Evolutionary conservation across 1,284 basidiomycete species (phyloP).

Genomic region (Melampsora larici-populina): DNA sequence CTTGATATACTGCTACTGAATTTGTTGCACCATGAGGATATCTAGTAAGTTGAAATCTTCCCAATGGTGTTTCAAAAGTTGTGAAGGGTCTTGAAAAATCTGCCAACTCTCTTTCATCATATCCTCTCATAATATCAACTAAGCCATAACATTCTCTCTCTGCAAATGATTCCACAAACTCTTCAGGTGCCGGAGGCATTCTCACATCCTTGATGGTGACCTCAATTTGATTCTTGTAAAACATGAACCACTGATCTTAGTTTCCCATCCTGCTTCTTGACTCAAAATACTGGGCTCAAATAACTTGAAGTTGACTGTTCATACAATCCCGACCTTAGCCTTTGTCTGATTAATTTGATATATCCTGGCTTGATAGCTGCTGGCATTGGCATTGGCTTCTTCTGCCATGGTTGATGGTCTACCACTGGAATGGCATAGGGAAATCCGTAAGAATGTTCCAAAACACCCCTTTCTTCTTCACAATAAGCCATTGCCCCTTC

Average conservation of each 20-base stretch:
- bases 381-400: constrained; percentile 1
- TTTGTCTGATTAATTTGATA: neutral
- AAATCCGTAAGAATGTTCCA: constrained; percentile 1
- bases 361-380: neutral
- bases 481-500: neutral
- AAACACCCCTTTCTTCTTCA: neutral
- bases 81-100: neutral
- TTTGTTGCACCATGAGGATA: too few relatives aligned
- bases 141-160: neutral
- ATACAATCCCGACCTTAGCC: constrained; percentile 6
- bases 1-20: too few relatives aligned
- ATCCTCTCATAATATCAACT: constrained; percentile 16
- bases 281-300: constrained; percentile 23
- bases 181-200: too few relatives aligned
- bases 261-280: neutral
- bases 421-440: constrained; percentile 9
- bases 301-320: constrained; percentile 16
- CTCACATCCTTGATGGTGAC: too few relatives aligned
- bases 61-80: too few relatives aligned
- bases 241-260: neutral
- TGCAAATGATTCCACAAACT: neutral
- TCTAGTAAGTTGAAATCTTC: too few relatives aligned
- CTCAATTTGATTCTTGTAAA: too few relatives aligned
- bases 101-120: neutral
- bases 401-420: constrained; percentile 18